These are phyloP conservation scores for Sphagnum contortum DNA, from an alignment of 225 moss, liverwort and hornwort species.

Conservation along the genomic window DNA sequence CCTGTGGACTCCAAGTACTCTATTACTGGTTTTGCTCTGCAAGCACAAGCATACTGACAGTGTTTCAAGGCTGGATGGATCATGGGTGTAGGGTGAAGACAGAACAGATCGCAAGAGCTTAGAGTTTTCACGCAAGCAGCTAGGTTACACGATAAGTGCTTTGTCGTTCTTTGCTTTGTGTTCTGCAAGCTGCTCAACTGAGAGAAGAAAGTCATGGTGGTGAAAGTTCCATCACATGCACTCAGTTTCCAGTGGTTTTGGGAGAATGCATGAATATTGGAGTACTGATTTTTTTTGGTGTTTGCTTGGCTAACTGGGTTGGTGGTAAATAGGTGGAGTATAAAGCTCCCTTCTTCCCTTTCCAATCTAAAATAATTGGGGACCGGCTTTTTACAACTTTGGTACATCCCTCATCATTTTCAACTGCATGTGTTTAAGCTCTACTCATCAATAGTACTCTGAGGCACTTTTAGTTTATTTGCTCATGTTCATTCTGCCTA, in stretches of 20 bases:
- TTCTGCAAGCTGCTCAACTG: background rate
- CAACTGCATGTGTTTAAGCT: too few relatives aligned
- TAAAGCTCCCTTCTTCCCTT: conserved; percentile 69
- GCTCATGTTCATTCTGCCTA: too few relatives aligned
- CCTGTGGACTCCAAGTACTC: too few relatives aligned
- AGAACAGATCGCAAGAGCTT: conserved; percentile 75
- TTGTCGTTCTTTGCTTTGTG: too few relatives aligned
- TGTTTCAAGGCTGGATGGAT: background rate
- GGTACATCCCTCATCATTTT: conserved; percentile 26
- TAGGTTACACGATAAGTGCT: conserved; percentile 66
- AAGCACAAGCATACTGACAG: background rate
- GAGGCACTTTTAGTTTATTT: too few relatives aligned
- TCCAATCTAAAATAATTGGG: conserved; percentile 66
- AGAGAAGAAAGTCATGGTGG: too few relatives aligned
- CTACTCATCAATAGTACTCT: too few relatives aligned
- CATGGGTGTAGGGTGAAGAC: conserved; percentile 51
- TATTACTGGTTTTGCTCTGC: background rate
- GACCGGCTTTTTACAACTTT: conserved; percentile 86
- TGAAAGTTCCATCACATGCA: too few relatives aligned
- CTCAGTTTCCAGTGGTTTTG: too few relatives aligned
- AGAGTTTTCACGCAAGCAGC: conserved; percentile 75
- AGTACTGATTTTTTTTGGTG: background rate
- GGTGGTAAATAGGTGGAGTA: conserved; percentile 79
- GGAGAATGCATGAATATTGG: too few relatives aligned
- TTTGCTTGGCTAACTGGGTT: conserved; percentile 14